phyloP scores from a whole-genome alignment of 2,329 filamentous ascomycete species.

The Monosporascus sp. region DNA sequence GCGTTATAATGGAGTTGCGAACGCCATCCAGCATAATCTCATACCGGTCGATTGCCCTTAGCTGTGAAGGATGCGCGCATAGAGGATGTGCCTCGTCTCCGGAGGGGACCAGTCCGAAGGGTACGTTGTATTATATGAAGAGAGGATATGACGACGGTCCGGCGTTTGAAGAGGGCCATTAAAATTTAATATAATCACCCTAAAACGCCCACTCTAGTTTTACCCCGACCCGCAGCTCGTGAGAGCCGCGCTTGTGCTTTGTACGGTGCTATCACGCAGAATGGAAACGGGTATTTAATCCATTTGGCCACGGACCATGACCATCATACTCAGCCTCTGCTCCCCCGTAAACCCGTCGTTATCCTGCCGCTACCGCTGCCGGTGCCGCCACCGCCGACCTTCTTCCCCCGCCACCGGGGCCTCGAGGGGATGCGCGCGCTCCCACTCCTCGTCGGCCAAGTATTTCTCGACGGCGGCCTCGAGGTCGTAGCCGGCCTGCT shows the following conservation, averaged over 20 bases:
- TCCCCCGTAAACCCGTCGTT: slow-evolving; percentile 8
- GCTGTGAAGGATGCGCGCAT: background rate
- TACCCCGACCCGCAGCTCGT: background rate
- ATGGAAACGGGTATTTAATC: no score
- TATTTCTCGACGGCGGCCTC: slow-evolving; percentile 59
- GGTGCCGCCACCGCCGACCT: slow-evolving; percentile 20
- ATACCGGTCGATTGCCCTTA: slow-evolving; percentile 6
- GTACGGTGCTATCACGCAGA: no score
- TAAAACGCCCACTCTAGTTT: no score
- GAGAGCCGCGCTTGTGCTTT: no score
- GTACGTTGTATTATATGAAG: slow-evolving; percentile 8
- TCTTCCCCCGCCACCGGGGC: slow-evolving; percentile 24
- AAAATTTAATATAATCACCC: slow-evolving; percentile 5
- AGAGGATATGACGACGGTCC: slow-evolving; percentile 3
- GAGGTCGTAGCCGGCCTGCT: slow-evolving; percentile 63
- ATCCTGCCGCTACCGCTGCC: slow-evolving; percentile 14
- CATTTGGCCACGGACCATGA: no score
- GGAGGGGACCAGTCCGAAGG: background rate
- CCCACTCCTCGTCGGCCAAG: slow-evolving; percentile 71
- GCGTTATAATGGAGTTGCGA: no score
- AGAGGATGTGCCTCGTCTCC: no score
- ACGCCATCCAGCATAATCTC: no score
- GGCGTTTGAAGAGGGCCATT: slow-evolving; percentile 1
- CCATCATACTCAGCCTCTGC: background rate
- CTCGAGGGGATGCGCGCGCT: slow-evolving; percentile 59